Conservation (phyloP, 768 basidiomycete genomes). For the Tulasnella calospora region DNA sequence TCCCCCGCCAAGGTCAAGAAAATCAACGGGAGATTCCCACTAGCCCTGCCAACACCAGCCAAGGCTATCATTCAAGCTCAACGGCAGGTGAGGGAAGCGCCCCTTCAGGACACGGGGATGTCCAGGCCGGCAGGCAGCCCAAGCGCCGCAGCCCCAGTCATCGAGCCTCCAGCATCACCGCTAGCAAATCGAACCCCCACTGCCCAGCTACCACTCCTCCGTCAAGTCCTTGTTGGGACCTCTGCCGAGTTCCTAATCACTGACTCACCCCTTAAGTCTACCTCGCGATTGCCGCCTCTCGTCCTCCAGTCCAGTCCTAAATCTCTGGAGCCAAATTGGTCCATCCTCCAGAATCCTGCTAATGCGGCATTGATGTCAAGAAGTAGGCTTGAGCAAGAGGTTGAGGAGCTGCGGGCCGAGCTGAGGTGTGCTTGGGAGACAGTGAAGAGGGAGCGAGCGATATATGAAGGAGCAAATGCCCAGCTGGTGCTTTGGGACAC, state of each 20-base stretch:
- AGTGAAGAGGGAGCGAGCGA: neutral
- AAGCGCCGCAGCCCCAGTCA: neutral
- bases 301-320: neutral
- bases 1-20: neutral
- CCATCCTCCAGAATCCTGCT: neutral
- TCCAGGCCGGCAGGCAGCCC: neutral
- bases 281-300: neutral
- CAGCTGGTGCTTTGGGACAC: neutral
- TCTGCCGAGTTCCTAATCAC: conserved; percentile 9
- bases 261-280: neutral
- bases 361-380: neutral
- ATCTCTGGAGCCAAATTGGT: neutral
- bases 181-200: too few relatives aligned
- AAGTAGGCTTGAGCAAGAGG: neutral
- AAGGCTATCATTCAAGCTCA: neutral
- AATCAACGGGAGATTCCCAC: neutral
- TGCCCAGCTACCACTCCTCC: neutral
- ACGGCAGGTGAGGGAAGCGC: neutral
- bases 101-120: neutral
- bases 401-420: neutral
- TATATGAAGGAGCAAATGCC: neutral
- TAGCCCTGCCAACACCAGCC: neutral
- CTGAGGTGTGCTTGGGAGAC: neutral
- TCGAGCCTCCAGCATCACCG: too few relatives aligned
- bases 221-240: neutral